Evolutionary conservation across 176 grass and related monocot species (phyloP).

Genomic region (Triticum timopheevii): DNA sequence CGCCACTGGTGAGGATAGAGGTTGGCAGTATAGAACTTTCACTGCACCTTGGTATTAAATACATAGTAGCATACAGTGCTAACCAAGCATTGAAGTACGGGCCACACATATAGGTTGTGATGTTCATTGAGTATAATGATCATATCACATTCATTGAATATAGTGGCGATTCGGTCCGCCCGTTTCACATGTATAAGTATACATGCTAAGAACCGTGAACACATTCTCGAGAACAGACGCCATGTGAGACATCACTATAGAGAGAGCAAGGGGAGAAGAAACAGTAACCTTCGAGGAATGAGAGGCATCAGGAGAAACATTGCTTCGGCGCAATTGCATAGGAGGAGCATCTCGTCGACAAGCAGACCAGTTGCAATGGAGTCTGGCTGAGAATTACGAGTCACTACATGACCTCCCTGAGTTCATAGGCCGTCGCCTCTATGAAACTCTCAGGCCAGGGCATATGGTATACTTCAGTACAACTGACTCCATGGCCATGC

Average conservation of each 20-base stretch:
- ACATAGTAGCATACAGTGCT: neutral
- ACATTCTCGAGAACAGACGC: neutral
- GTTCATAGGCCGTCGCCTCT: neutral
- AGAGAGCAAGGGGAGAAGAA: neutral
- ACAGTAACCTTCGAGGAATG: neutral
- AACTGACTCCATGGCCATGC: too few species aligned
- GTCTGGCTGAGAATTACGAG: neutral
- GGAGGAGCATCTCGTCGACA: neutral
- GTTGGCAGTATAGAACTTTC: too few species aligned
- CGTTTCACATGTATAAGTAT: neutral
- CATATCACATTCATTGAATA: neutral
- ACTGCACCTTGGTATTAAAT: neutral
- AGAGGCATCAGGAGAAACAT: neutral
- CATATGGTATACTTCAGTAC: too few species aligned
- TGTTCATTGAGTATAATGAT: neutral
- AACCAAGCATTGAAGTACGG: neutral
- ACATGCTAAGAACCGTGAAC: neutral
- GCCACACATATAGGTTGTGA: neutral
- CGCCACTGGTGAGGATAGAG: too few species aligned
- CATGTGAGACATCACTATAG: neutral
- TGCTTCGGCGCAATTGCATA: neutral
- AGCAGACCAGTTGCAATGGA: neutral
- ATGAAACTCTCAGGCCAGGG: neutral
- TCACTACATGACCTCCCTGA: neutral
- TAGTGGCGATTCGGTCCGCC: neutral